These are phyloP conservation scores for Pholiota adiposa DNA, from an alignment of 1,284 basidiomycete species.

Conservation along the genomic window DNA sequence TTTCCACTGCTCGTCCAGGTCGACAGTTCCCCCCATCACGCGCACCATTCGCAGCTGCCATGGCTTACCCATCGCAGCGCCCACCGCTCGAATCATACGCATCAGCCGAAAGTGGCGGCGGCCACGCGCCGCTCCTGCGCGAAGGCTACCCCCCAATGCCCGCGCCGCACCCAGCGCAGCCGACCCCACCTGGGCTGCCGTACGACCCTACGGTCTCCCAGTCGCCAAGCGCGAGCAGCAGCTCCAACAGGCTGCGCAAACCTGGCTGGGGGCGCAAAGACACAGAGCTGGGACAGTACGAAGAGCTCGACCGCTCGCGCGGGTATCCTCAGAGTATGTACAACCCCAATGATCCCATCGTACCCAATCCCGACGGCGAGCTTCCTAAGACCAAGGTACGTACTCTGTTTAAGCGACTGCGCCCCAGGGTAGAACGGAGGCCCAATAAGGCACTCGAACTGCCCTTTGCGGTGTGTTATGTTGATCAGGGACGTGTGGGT, in stretches of 20 bases:
- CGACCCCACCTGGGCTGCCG: not conserved
- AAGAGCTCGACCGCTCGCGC: conserved; percentile 57
- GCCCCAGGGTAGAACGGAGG: not conserved
- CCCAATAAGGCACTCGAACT: not conserved
- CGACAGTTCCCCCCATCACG: not conserved
- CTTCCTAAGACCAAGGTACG: conserved; percentile 56
- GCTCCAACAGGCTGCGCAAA: conserved; percentile 54
- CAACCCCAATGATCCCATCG: conserved; percentile 35
- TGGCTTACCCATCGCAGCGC: conserved; percentile 19
- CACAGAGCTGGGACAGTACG: conserved; percentile 53
- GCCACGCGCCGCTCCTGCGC: conserved; percentile 10
- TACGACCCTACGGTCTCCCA: conserved; percentile 17
- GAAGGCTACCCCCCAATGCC: conserved; percentile 4
- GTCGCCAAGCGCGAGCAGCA: not conserved
- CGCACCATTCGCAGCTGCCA: not conserved
- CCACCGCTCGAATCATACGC: conserved; percentile 11
- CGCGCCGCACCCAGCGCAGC: not conserved
- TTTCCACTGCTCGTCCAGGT: not conserved
- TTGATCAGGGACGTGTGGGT: not conserved
- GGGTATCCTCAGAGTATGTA: not conserved
- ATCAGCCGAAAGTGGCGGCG: not conserved
- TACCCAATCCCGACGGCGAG: conserved; percentile 69
- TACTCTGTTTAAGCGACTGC: not conserved
- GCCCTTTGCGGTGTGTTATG: not conserved
- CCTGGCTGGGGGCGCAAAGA: conserved; percentile 53